Evolutionary conservation across 2,329 filamentous ascomycete species (phyloP), one percentile per base, ranked within the genome.

Genomic region (Xylaria polymorpha): DNA sequence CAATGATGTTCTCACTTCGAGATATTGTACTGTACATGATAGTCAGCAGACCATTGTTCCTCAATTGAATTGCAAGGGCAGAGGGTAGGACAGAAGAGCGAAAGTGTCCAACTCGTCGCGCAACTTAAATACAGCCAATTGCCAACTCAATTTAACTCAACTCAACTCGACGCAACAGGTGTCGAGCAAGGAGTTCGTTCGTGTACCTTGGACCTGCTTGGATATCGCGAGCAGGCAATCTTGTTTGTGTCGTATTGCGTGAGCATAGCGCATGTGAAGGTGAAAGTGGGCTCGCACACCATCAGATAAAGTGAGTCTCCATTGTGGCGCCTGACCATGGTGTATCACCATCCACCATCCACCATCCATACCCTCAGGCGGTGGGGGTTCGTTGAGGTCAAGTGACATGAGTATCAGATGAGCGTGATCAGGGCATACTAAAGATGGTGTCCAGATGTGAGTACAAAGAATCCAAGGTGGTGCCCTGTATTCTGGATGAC

Each of bases 231-330:
- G 41, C 29, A 22, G 25, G 41, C 20, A 39, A 44, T 57, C 32
- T 22, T 35, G 43, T 37, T 43, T 44, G 41, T 51, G 58, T 37
- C 58, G 61, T 57, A 59, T 43, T 50, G 51, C 56, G 43, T 56
- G 55, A 39, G 55, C 65, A 64, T 67, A 58, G 55, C 32, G 61
- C 76, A 78, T 77, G 75, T 77, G 75, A 78, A 77, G 75, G 74
- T 74, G 74, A 77, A 76, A 77, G 75, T 77, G 74, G 74, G 70
- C 71, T 73, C 55, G 20, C 71, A 73, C 72, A 73, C 72, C 71
- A 74, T 68, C 64, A 69, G 64, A 61, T 72, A 72, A 64, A 59
- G 22, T 14, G 14, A 48, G 51, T 57, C 66, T 44, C 58, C 48
- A 64, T 50, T 67, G 65, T 67, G 69, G 68, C 74, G 70, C 74